These are phyloP conservation scores for Meyerozyma guilliermondii DNA, from an alignment of 1,139 yeast species.

Conservation along the genomic window DNA sequence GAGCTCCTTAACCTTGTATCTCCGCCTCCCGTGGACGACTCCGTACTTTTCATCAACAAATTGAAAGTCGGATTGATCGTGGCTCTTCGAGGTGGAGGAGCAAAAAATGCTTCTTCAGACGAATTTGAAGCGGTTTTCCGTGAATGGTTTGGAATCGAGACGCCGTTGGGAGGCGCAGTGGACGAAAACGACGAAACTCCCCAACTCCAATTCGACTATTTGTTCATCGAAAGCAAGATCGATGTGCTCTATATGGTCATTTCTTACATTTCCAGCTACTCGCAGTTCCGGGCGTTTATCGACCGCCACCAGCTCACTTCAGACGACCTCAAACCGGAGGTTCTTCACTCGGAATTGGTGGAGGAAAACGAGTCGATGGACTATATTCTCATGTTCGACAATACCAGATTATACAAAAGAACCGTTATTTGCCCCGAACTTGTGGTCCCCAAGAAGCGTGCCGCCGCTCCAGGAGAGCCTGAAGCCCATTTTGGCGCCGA, in stretches of 20 bases:
- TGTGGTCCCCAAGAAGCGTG: constrained; percentile 37
- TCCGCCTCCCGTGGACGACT: constrained; percentile 32
- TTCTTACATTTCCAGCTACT: constrained; percentile 27
- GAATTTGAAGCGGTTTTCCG: constrained; percentile 46
- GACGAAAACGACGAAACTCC: constrained; percentile 19
- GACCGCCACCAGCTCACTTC: constrained; percentile 35
- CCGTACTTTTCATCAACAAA: constrained; percentile 33
- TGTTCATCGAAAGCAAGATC: constrained; percentile 41
- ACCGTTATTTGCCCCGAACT: constrained; percentile 27
- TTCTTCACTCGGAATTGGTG: constrained; percentile 15
- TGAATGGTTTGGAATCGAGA: constrained; percentile 36
- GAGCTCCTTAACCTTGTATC: constrained; percentile 40
- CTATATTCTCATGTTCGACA: constrained; percentile 40
- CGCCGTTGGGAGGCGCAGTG: constrained; percentile 31
- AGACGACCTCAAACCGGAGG: constrained; percentile 25
- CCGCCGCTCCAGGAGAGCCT: constrained; percentile 30
- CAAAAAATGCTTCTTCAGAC: constrained; percentile 22
- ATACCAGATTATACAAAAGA: constrained; percentile 39
- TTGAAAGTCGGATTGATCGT: constrained; percentile 38
- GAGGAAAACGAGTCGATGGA: constrained; percentile 20
- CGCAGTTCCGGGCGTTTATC: constrained; percentile 37
- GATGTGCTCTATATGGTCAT: constrained; percentile 41
- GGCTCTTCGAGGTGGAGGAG: constrained; percentile 19
- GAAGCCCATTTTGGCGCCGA: constrained; percentile 20
- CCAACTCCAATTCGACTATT: constrained; percentile 28